Conservation (phyloP, 2,329 filamentous ascomycete genomes). For the Pyrenochaeta sp. region DNA sequence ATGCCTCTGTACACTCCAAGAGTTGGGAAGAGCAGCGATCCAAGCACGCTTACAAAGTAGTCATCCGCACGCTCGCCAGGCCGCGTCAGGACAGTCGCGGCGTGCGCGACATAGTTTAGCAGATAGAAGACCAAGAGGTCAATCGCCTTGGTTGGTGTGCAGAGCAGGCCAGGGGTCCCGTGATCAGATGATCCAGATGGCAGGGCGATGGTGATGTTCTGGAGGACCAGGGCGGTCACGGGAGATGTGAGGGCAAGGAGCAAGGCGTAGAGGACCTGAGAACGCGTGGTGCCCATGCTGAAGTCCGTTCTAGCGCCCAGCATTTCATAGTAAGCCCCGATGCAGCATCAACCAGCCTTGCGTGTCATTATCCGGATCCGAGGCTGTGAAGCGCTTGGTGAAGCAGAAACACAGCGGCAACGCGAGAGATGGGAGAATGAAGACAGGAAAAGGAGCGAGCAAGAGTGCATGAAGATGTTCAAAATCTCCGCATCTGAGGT, state of each 20-base stretch:
- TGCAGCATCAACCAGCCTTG: neutral
- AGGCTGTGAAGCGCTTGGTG: neutral
- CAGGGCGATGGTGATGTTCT: constrained; percentile 28
- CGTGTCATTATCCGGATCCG: neutral
- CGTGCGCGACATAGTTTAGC: constrained; percentile 49
- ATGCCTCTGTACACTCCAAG: constrained; percentile 37
- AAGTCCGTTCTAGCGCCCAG: neutral
- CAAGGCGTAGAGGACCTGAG: neutral
- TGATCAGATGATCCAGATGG: constrained; percentile 24
- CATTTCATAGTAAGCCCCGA: neutral
- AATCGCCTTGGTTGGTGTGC: constrained; percentile 32
- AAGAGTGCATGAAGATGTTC: neutral
- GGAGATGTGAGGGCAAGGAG: neutral
- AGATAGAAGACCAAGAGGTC: constrained; percentile 45
- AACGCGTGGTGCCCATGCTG: neutral
- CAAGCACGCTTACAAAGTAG: constrained; percentile 19
- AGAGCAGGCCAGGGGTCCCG: constrained; percentile 28
- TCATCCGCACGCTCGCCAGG: constrained; percentile 38
- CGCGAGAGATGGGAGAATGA: neutral
- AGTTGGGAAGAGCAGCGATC: constrained; percentile 33
- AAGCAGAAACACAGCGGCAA: neutral
- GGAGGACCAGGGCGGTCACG: constrained; percentile 13
- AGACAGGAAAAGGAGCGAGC: too few species aligned
- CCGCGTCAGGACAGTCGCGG: constrained; percentile 40
- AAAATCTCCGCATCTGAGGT: neutral